Conservation (phyloP, 2,329 filamentous ascomycete species). For the Gnomoniopsis sp. region DNA sequence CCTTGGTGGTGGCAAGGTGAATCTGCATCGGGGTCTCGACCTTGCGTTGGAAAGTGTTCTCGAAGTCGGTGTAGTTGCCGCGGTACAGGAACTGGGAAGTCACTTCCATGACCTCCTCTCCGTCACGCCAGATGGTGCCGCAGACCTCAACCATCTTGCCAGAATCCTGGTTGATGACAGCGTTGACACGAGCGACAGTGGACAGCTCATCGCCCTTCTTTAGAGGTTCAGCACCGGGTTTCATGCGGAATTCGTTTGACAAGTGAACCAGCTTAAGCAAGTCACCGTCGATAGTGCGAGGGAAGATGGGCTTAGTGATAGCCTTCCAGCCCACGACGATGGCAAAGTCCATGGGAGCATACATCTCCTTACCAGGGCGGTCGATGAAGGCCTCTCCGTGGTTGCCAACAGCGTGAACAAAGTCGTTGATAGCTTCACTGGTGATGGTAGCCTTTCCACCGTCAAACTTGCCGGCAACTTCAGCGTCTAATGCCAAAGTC, state of each 20-base stretch:
- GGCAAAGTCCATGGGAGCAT: constrained; percentile 97
- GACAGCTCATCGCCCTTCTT: constrained; percentile 93
- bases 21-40: constrained; percentile 92
- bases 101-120: constrained; percentile 91
- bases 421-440: constrained; percentile 92
- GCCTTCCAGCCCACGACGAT: constrained; percentile 99
- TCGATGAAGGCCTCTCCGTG: constrained; percentile 97
- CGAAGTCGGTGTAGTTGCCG: constrained; percentile 85
- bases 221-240: constrained; percentile 88
- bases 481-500: constrained; percentile 74
- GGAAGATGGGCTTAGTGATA: constrained; percentile 99
- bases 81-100: constrained; percentile 98
- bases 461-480: constrained; percentile 84
- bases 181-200: constrained; percentile 93
- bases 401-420: constrained; percentile 98
- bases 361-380: constrained; percentile 87
- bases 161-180: constrained; percentile 95
- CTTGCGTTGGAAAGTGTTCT: constrained; percentile 99
- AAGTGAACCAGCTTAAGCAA: constrained; percentile 93
- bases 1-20: constrained; percentile 80
- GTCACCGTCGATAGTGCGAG: constrained; percentile 91
- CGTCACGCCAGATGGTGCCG: constrained; percentile 85
- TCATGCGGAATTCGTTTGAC: constrained; percentile 97
- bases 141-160: constrained; percentile 99
- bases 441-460: constrained; percentile 86